phyloP scores from a whole-genome alignment of 2,329 filamentous ascomycete genomes.

The Stagonosporopsis tanaceti region DNA sequence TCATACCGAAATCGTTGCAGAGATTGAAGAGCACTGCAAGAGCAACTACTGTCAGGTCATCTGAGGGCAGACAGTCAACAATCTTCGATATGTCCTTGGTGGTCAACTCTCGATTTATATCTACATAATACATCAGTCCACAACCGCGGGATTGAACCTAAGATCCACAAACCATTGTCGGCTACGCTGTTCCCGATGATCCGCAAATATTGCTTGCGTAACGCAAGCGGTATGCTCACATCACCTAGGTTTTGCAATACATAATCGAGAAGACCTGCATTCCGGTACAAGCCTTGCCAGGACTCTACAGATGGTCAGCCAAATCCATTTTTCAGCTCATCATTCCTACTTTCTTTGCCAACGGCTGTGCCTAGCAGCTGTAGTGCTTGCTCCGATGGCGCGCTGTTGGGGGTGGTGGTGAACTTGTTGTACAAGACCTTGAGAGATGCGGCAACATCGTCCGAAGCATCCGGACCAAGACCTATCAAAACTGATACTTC shows the following conservation, averaged over 20 bases:
- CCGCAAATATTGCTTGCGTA: conserved; percentile 47
- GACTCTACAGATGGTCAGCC: conserved; percentile 40
- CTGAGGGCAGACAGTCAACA: conserved; percentile 32
- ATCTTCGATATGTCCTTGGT: conserved; percentile 38
- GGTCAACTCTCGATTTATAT: conserved; percentile 43
- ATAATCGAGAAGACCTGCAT: conserved; percentile 40
- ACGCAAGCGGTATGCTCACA: conserved; percentile 21
- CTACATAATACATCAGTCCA: conserved; percentile 34
- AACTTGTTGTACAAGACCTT: conserved; percentile 6
- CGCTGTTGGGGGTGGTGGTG: conserved; percentile 5
- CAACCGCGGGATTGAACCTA: not conserved
- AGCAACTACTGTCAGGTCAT: conserved; percentile 38
- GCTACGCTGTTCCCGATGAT: conserved; percentile 51
- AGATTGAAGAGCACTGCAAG: conserved; percentile 56
- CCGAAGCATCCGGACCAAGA: conserved; percentile 1
- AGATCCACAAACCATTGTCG: conserved; percentile 39
- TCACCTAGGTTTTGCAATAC: conserved; percentile 37
- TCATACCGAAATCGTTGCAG: conserved; percentile 51
- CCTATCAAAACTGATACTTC: conserved; percentile 6
- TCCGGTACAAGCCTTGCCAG: conserved; percentile 41
- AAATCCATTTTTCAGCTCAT: not conserved
- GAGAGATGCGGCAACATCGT: not conserved
- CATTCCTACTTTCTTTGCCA: conserved; percentile 39
- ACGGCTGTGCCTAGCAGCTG: conserved; percentile 45
- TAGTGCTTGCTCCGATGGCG: conserved; percentile 18